A percentile compares a stretch with the other conserved stretches of the same genome.
These are phyloP conservation scores for Solanum okadae DNA, from an alignment of 257 asterid species.

Conservation along the genomic window DNA sequence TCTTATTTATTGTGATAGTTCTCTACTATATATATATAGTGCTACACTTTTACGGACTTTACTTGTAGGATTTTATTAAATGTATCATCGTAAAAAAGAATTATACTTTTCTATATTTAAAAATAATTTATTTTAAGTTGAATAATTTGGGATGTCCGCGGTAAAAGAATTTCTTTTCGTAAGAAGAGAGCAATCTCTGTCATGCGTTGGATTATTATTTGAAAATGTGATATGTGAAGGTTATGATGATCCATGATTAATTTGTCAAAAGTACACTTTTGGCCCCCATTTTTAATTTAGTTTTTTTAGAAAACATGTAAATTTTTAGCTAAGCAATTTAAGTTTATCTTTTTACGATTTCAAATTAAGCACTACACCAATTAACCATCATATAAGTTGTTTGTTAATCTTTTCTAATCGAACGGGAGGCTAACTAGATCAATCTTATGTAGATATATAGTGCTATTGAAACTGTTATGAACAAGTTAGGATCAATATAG, in stretches of 20 bases:
- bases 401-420: too few relatives aligned
- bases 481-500: too few relatives aligned
- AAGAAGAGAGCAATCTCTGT: conserved; percentile 25
- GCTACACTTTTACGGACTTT: rapidly evolving
- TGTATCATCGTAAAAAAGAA: too few relatives aligned
- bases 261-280: neutral
- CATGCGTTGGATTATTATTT: neutral
- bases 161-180: conserved; percentile 28
- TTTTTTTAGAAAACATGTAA: neutral
- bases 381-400: neutral
- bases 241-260: neutral
- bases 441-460: too few relatives aligned
- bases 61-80: too few relatives aligned
- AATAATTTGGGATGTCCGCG: neutral
- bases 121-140: neutral
- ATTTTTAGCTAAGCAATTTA: neutral
- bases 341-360: neutral
- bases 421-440: too few relatives aligned
- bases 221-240: neutral
- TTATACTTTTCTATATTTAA: too few relatives aligned
- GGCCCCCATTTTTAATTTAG: neutral
- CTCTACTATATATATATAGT: too few relatives aligned
- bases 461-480: too few relatives aligned
- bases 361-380: too few relatives aligned
- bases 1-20: neutral